These are phyloP conservation scores for Lathyrus tuberosus DNA, from an alignment of 306 rosid species.

Conservation along the genomic window DNA sequence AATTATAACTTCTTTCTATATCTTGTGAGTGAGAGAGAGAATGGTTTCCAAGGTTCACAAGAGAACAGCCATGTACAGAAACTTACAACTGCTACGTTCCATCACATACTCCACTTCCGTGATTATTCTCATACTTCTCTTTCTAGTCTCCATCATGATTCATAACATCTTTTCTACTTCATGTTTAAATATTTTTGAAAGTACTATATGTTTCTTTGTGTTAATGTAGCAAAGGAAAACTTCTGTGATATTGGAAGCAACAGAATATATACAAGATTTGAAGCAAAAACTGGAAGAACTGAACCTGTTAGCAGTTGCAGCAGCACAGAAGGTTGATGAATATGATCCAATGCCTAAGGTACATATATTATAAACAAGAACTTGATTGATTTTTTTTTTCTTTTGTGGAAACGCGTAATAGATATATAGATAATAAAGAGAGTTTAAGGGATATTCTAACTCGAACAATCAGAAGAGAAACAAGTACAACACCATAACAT, in stretches of 20 bases:
- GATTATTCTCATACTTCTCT: slow-evolving; percentile 35
- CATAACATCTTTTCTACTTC: not conserved
- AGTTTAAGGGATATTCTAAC: not conserved
- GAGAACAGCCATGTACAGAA: slow-evolving; percentile 49
- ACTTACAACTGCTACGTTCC: slow-evolving; percentile 62
- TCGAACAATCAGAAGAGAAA: not conserved
- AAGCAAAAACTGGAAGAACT: slow-evolving; percentile 47
- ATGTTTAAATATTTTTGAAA: not conserved
- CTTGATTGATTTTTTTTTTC: not conserved
- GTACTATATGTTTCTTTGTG: not conserved
- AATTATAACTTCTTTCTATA: not conserved
- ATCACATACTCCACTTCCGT: slow-evolving; percentile 56
- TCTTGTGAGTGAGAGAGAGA: slow-evolving; percentile 38
- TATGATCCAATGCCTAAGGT: slow-evolving; percentile 57
- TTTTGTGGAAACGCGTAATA: too few species aligned
- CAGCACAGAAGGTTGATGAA: slow-evolving; percentile 17
- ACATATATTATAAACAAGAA: not conserved
- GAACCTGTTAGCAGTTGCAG: slow-evolving; percentile 37
- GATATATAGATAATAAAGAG: not conserved
- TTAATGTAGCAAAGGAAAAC: slow-evolving; percentile 40
- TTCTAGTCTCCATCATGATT: slow-evolving; percentile 13
- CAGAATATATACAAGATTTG: slow-evolving; percentile 44
- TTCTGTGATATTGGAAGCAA: slow-evolving; percentile 48
- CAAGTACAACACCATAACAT: too few species aligned
- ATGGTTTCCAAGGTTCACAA: slow-evolving; percentile 67